Conservation (phyloP, 129 eudicot genomes). For the Centella asiatica region DNA sequence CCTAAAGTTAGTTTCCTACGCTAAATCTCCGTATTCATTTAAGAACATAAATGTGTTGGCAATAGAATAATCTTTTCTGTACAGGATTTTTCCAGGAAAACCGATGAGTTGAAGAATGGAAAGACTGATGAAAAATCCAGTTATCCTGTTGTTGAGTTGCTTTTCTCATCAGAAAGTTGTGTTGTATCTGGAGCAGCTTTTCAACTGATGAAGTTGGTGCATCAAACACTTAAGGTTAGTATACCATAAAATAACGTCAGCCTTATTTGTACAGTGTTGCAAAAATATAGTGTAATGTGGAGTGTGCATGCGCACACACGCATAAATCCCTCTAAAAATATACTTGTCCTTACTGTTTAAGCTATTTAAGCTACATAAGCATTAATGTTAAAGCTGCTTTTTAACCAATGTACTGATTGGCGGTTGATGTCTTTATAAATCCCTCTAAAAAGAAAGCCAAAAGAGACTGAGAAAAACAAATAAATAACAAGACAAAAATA, state of each 20-base stretch:
- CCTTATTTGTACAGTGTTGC: neutral
- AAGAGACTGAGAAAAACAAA: too few species aligned
- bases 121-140: conserved; percentile 19
- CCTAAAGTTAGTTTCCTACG: conserved; percentile 48
- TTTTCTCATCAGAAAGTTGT: conserved; percentile 81
- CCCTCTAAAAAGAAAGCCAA: too few species aligned
- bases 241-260: neutral
- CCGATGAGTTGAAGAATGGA: conserved; percentile 24
- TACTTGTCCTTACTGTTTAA: too few species aligned
- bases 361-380: too few species aligned
- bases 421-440: too few species aligned
- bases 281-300: neutral
- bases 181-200: conserved; percentile 75
- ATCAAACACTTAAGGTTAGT: conserved; percentile 78
- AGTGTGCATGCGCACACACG: too few species aligned
- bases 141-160: conserved; percentile 41
- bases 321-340: too few species aligned
- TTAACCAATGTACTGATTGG: too few species aligned
- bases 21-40: neutral
- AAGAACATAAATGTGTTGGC: neutral
- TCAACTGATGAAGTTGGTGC: conserved; percentile 71
- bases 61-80: conserved; percentile 14
- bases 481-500: too few species aligned
- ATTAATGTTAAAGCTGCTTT: too few species aligned
- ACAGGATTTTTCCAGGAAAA: conserved; percentile 45